Base-by-base conservation (phyloP, 2,329 filamentous ascomycete species). In the Arthrocladium fulminans region DNA sequence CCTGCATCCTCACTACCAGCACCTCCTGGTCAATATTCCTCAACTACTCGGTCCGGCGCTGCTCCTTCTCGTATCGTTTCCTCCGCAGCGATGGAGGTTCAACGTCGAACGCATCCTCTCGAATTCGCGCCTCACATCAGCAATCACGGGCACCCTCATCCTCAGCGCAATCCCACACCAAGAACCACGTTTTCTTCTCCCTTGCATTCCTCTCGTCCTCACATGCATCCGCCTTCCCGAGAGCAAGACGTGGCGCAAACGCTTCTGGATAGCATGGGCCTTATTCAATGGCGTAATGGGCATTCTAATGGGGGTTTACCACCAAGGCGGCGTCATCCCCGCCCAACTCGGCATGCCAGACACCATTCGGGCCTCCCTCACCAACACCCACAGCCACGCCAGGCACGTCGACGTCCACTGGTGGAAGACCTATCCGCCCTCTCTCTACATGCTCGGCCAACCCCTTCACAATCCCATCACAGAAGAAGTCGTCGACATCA, bases 1-100 rank as follows among this genome's bases (percentile, higher is more conserved):
- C 42, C 67, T 89, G 12, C 85, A 90, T 59, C 84, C 85, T 4
- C 84, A 80, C 73, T 87, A 88, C 62, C 84, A 88, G 62, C 85
- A 89, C 63, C 64, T 84, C 24, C 68, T 86, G 38, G 77, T 77
- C 51, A 89, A 88, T 60, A 66, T 88, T 12, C 79, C 84, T 53
- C 74, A 84, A 60, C 73, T 89, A 15, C 73, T 90, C 15, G 86
- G 85, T 1, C 86, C 85, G 3, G 83, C 81, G 7, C 73, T 77
- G 29, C 61, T 78, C 23, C 71, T 86, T 17, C 65, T 86, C 9
- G 73, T 85, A 58, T 68, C 50, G 45, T 54, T 54, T 25, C 55
- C 58, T 34, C 55, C 60, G 38, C 57, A 61, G 6, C 51, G 56
- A n/a, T 62, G 59, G 56, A 38, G 32, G 4, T 58, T 62, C 45